Evolutionary conservation across 345 rosid genomes (phyloP).

Genomic region (Eucalyptus leucophloia): DNA sequence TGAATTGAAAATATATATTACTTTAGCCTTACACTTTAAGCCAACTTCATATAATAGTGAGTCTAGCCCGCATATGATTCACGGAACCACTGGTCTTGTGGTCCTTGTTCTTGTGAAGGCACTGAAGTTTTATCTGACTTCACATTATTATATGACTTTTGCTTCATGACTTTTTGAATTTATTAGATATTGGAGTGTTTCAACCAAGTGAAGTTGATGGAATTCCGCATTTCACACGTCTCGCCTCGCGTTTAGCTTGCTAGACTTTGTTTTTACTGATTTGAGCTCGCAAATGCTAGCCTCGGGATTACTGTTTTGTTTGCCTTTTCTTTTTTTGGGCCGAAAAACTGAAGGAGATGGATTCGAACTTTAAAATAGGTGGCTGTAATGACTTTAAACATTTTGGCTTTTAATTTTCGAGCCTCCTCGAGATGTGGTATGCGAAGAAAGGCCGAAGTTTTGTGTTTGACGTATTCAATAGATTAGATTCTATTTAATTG

Average conservation of each 20-base stretch:
- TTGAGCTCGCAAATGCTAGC: not conserved
- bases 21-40: not conserved
- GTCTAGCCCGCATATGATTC: accelerated
- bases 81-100: not conserved
- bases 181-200: too few species aligned
- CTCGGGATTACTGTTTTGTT: too few species aligned
- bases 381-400: too few species aligned
- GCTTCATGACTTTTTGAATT: too few species aligned
- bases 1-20: not conserved
- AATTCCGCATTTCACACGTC: too few species aligned
- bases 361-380: too few species aligned
- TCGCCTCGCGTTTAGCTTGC: not conserved
- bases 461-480: not conserved
- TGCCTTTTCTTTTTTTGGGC: too few species aligned
- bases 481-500: not conserved
- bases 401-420: not conserved
- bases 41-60: not conserved
- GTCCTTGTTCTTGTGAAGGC: not conserved
- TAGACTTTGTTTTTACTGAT: not conserved
- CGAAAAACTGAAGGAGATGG: too few species aligned
- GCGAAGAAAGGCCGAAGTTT: not conserved
- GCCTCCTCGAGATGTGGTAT: not conserved
- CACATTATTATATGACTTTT: too few species aligned
- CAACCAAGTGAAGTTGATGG: too few species aligned
- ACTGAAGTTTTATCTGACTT: too few species aligned